phyloP scores from a whole-genome alignment of 495 filamentous ascomycete species.

The Tuber melanosporum region DNA sequence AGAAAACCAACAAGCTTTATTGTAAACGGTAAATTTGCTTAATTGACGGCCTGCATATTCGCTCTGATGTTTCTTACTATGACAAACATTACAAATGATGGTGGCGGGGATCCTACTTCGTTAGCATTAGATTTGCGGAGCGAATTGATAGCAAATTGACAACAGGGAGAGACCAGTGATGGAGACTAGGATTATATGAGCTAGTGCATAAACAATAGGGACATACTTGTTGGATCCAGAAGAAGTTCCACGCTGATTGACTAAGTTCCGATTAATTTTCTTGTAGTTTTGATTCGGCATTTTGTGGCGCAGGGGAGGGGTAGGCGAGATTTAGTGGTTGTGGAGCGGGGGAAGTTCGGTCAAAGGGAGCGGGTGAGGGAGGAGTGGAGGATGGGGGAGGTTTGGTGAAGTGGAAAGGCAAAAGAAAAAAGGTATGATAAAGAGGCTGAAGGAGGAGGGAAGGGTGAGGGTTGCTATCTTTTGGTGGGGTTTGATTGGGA shows the following conservation, averaged over 20 bases:
- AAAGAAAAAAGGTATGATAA: not conserved
- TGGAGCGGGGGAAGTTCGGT: not conserved
- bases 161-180: not conserved
- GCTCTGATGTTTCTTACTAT: conserved; percentile 18
- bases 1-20: conserved; percentile 18
- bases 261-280: not conserved
- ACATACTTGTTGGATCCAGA: conserved; percentile 19
- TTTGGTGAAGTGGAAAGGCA: conserved; percentile 4
- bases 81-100: conserved; percentile 30
- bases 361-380: not conserved
- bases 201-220: not conserved
- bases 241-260: conserved; percentile 14
- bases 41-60: conserved; percentile 37
- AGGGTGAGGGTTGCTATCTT: not conserved
- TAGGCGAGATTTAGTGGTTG: not conserved
- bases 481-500: not conserved
- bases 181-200: not conserved
- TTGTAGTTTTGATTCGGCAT: not conserved
- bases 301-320: not conserved
- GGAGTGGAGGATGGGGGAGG: not conserved
- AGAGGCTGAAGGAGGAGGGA: conserved; percentile 13
- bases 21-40: conserved; percentile 27
- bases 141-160: no score
- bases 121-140: not conserved
- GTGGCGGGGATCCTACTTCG: conserved; percentile 12